Conservation (phyloP, 352 stramenopile genomes). For the Phytophthora citrophthora region DNA sequence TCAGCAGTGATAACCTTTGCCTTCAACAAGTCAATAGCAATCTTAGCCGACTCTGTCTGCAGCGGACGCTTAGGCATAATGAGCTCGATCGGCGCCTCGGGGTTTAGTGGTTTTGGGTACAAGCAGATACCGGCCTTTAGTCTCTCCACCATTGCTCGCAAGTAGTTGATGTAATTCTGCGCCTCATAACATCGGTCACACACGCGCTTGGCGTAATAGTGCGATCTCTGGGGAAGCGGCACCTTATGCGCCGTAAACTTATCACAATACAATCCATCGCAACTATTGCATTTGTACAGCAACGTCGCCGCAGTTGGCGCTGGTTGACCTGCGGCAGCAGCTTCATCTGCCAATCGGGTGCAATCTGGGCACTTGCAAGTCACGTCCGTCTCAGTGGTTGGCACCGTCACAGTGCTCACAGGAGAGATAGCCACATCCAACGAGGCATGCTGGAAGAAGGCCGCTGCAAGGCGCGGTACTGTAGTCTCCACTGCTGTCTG, state of each 20-base stretch:
- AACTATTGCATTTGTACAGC: slow-evolving; percentile 87
- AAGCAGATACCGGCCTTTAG: slow-evolving; percentile 88
- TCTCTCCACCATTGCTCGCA: slow-evolving; percentile 85
- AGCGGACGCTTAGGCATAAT: slow-evolving; percentile 88
- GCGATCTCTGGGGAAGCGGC: slow-evolving; percentile 76
- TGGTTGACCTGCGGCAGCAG: slow-evolving; percentile 21
- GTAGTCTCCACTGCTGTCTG: slow-evolving; percentile 86
- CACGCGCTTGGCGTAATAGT: slow-evolving; percentile 88
- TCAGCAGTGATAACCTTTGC: slow-evolving; percentile 83
- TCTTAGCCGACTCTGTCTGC: slow-evolving; percentile 83
- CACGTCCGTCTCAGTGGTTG: slow-evolving; percentile 61
- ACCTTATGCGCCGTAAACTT: slow-evolving; percentile 85
- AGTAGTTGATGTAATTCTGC: slow-evolving; percentile 87
- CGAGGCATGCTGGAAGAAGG: slow-evolving; percentile 55
- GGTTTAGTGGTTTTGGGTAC: slow-evolving; percentile 86
- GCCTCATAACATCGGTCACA: slow-evolving; percentile 86
- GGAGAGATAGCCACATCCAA: slow-evolving; percentile 64
- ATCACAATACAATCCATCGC: slow-evolving; percentile 80
- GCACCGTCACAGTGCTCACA: slow-evolving; percentile 46
- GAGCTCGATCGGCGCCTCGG: slow-evolving; percentile 84
- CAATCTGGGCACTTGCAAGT: slow-evolving; percentile 78
- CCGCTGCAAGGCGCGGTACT: slow-evolving; percentile 62
- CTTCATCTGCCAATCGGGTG: slow-evolving; percentile 42
- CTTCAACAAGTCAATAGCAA: slow-evolving; percentile 89
- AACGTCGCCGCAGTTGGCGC: slow-evolving; percentile 45